A percentile compares a stretch with the other conserved stretches of the same genome.
Conservation (phyloP, 768 basidiomycete species). For the Kwoniella dejecticola region DNA sequence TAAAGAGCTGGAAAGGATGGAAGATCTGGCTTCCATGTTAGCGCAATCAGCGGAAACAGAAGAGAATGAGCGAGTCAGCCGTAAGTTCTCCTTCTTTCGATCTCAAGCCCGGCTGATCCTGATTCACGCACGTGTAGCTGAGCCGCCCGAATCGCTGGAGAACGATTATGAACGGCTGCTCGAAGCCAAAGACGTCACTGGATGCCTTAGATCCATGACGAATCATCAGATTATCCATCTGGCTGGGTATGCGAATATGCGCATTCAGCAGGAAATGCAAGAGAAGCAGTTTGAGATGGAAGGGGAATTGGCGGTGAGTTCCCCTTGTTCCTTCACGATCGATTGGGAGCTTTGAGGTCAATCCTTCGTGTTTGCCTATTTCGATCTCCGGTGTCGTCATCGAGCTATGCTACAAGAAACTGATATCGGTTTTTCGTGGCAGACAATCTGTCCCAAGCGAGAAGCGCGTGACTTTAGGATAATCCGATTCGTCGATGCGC, state of each 20-base stretch:
- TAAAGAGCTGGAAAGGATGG: constrained; percentile 61
- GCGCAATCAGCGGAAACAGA: constrained; percentile 62
- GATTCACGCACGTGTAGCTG: constrained; percentile 30
- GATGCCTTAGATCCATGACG: constrained; percentile 58
- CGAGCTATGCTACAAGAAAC: not conserved
- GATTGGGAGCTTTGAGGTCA: not conserved
- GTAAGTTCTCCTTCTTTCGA: constrained; percentile 26
- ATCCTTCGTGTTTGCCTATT: no score
- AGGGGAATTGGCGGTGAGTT: constrained; percentile 69
- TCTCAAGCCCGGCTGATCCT: not conserved
- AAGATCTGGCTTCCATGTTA: constrained; percentile 66
- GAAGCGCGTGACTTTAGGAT: constrained; percentile 76
- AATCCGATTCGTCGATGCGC: constrained; percentile 63
- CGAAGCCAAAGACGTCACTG: constrained; percentile 60
- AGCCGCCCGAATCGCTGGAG: constrained; percentile 56
- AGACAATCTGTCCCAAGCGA: constrained; percentile 70
- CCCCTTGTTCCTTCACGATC: not conserved
- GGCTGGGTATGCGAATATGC: constrained; percentile 29
- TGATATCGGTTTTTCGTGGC: not conserved
- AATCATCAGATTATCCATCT: constrained; percentile 42
- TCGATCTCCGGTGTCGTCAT: not conserved
- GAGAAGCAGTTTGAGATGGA: constrained; percentile 65
- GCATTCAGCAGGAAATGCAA: constrained; percentile 27
- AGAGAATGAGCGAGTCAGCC: constrained; percentile 52
- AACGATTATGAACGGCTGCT: constrained; percentile 68